phyloP scores from a whole-genome alignment of 2,329 filamentous ascomycete species.

The Xylaria multiplex region DNA sequence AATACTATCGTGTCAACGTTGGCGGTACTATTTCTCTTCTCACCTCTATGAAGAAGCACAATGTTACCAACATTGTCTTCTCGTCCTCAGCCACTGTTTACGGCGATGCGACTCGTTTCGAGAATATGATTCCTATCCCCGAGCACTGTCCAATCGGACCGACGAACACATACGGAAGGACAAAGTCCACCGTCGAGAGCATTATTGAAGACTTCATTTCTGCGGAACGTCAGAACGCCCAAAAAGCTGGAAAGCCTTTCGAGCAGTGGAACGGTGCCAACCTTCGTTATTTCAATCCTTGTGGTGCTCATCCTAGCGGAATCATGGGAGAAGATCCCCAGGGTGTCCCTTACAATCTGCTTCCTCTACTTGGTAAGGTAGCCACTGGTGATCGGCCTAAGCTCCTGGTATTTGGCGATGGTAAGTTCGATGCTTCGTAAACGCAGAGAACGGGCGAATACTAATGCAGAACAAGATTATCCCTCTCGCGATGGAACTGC shows the following conservation, averaged over 20 bases:
- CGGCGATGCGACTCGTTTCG: constrained; percentile 94
- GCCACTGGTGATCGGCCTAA: constrained; percentile 95
- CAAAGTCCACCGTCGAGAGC: constrained; percentile 90
- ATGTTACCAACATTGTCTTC: constrained; percentile 97
- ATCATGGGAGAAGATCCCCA: constrained; percentile 99
- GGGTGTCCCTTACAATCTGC: constrained; percentile 93
- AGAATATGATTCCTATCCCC: constrained; percentile 98
- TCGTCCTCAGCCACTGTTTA: constrained; percentile 98
- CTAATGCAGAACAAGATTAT: constrained; percentile 73
- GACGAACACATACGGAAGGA: constrained; percentile 97
- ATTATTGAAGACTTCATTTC: constrained; percentile 92
- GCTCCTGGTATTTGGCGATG: constrained; percentile 92
- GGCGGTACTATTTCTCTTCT: constrained; percentile 90
- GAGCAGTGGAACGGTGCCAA: constrained; percentile 93
- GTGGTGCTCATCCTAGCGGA: constrained; percentile 91
- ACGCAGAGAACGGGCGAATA: background rate
- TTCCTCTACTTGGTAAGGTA: constrained; percentile 93
- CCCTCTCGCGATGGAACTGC: constrained; percentile 88
- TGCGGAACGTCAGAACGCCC: constrained; percentile 82
- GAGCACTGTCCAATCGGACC: constrained; percentile 95
- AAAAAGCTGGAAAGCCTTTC: constrained; percentile 80
- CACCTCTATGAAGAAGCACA: constrained; percentile 85
- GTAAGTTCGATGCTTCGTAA: constrained; percentile 59
- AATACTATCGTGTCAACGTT: constrained; percentile 98
- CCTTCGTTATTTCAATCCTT: constrained; percentile 97